These are phyloP conservation scores for Kwoniella dejecticola DNA, from an alignment of 768 basidiomycete species.

Conservation along the genomic window DNA sequence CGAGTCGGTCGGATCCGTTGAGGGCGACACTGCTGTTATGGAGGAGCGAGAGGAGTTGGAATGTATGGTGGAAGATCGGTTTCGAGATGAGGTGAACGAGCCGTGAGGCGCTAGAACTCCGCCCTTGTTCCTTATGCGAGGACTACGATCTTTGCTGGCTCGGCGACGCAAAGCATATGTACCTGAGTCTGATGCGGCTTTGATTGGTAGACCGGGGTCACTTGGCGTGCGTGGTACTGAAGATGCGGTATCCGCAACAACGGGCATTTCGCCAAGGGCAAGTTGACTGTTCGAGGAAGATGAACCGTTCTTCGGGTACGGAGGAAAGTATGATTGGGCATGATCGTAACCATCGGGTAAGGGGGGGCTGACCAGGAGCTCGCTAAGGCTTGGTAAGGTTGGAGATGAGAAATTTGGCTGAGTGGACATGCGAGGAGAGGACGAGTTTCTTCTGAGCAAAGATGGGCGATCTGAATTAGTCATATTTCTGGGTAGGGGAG, in stretches of 20 bases:
- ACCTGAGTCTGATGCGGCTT: conserved; percentile 12
- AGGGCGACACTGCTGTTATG: background rate
- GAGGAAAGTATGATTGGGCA: conserved; percentile 21
- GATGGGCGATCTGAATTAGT: conserved; percentile 8
- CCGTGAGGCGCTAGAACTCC: conserved; percentile 38
- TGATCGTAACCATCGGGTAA: conserved; percentile 4
- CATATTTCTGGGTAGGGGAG: conserved; percentile 10
- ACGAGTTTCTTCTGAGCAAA: background rate
- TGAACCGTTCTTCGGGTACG: background rate
- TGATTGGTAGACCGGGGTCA: conserved; percentile 4
- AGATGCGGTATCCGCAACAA: background rate
- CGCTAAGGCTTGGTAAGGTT: conserved; percentile 14
- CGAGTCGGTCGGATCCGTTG: conserved; percentile 5
- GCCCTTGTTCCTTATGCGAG: conserved; percentile 25
- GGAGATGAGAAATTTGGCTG: background rate
- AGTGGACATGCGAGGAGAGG: conserved; percentile 2
- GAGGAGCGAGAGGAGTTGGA: background rate
- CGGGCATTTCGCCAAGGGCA: background rate
- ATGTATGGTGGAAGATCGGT: conserved; percentile 5
- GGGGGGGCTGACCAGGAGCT: conserved; percentile 19
- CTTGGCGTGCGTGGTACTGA: background rate
- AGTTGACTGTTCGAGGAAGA: background rate
- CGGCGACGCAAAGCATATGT: background rate
- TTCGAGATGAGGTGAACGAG: conserved; percentile 33
- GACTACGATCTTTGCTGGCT: conserved; percentile 9